Conservation (phyloP, 2,329 filamentous ascomycete genomes). For the Thielaviopsis punctulata region DNA sequence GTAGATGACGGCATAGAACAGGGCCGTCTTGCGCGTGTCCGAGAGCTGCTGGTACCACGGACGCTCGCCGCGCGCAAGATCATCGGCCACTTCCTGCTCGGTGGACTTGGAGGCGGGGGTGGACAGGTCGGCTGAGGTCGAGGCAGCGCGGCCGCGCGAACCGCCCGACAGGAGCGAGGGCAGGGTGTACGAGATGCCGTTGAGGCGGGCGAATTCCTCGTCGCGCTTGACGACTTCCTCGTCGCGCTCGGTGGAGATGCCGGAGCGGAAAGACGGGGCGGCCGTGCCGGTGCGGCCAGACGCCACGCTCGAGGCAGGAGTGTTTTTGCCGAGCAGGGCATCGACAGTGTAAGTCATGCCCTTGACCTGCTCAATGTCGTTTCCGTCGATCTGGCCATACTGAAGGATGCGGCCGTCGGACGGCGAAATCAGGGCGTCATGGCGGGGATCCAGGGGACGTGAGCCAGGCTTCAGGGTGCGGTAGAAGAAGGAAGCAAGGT, state of each 20-base stretch:
- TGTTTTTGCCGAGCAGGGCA: slow-evolving; percentile 61
- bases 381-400: slow-evolving; percentile 78
- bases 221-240: slow-evolving; percentile 59
- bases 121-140: slow-evolving; percentile 47
- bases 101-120: slow-evolving; percentile 60
- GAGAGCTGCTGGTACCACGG: slow-evolving; percentile 56
- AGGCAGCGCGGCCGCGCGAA: slow-evolving; percentile 21
- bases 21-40: slow-evolving; percentile 35
- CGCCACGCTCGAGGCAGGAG: slow-evolving; percentile 37
- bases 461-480: slow-evolving; percentile 78
- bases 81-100: slow-evolving; percentile 44
- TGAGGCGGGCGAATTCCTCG: slow-evolving; percentile 84
- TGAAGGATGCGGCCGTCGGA: slow-evolving; percentile 84
- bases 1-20: slow-evolving; percentile 93
- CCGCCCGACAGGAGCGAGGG: slow-evolving; percentile 73
- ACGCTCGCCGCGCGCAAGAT: slow-evolving; percentile 55
- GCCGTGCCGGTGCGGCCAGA: slow-evolving; percentile 13
- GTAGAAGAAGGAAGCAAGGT: slow-evolving; percentile 94
- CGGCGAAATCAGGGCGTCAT: slow-evolving; percentile 67
- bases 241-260: slow-evolving; percentile 23
- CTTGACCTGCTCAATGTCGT: slow-evolving; percentile 96
- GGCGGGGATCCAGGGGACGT: slow-evolving; percentile 67
- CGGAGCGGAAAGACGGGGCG: slow-evolving; percentile 13
- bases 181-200: slow-evolving; percentile 89
- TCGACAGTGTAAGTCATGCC: slow-evolving; percentile 96